Conservation (phyloP, 148 eudicot species). For the Fagopyrum tataricum region DNA sequence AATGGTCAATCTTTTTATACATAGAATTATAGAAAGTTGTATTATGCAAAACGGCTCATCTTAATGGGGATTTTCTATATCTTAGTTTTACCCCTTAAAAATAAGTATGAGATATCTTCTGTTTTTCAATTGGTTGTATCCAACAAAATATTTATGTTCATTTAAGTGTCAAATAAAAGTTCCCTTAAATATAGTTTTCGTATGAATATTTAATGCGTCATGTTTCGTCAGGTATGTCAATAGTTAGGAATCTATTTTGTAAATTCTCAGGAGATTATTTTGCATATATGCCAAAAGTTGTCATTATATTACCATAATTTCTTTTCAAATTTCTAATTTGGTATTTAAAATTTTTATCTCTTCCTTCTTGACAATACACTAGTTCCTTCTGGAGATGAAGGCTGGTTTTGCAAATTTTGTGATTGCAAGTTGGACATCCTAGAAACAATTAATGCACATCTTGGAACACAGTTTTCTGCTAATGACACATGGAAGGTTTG, state of each 20-base stretch:
- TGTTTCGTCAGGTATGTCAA: not conserved
- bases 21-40: not conserved
- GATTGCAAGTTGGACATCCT: constrained; percentile 71
- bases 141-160: not conserved
- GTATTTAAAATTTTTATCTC: not conserved
- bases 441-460: constrained; percentile 83
- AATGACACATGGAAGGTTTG: constrained; percentile 75
- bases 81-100: too few species aligned
- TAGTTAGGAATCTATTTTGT: not conserved
- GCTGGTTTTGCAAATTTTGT: constrained; percentile 88
- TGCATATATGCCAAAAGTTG: not conserved
- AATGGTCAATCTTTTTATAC: too few species aligned
- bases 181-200: not conserved
- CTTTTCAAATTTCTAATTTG: not conserved
- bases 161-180: not conserved
- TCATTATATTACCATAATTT: not conserved
- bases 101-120: not conserved
- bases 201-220: not conserved
- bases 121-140: not conserved
- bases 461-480: constrained; percentile 68
- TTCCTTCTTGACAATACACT: constrained; percentile 19
- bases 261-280: not conserved
- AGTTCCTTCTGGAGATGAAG: constrained; percentile 91
- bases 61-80: not conserved
- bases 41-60: not conserved